Base-by-base conservation (phyloP, 495 filamentous ascomycete genomes). In the Aspergillus saccharolyticus region DNA sequence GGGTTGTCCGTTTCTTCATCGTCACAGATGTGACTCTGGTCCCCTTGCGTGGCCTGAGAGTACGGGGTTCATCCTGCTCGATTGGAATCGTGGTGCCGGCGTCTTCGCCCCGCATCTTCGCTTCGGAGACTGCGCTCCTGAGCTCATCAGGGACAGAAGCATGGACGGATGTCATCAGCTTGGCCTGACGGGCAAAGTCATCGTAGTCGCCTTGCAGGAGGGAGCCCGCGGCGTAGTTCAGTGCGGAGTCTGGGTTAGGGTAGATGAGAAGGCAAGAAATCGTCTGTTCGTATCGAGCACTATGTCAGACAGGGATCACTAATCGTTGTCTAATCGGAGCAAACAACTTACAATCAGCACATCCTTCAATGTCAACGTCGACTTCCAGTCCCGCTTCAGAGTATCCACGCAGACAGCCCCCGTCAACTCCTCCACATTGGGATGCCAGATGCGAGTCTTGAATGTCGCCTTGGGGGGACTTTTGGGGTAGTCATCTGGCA, bases 351-450 rank as follows among this genome's bases (percentile, higher is more conserved):
- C 79, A 53, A 87, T 66, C 33, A 88, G 66, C 7, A 89, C 82
- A 71, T 89, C 85, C 46, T 80, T 74, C 30, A 89, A 62, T 9
- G 82, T 87, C 53, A 88, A 62, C 17, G 70, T 80, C 8, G 77
- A 66, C 42, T 81, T 74, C 86, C 86, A 89, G 64, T 88, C 86
- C 21, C 84, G 73, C 67, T 89, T 89, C 17, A 89, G 65, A 6
- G 86, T 89, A 66, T 89, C 86, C 33, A 89, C 85, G 57, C 86
- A 89, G 9, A 89, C 83, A 17, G 79, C 80, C 0, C 86, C 86
- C 3, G 80, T 82, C 21, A 71, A 71, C 59, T 85, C 83, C 58
- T 89, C 86, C 53, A 89, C 82, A 61, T 89, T 89, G 0, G 86
- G 86, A 58, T 89, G 86, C 79, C 85, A 89, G 22, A 89, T 86